Base-by-base conservation (phyloP, 345 rosid species). In the Euphorbia peplus region DNA sequence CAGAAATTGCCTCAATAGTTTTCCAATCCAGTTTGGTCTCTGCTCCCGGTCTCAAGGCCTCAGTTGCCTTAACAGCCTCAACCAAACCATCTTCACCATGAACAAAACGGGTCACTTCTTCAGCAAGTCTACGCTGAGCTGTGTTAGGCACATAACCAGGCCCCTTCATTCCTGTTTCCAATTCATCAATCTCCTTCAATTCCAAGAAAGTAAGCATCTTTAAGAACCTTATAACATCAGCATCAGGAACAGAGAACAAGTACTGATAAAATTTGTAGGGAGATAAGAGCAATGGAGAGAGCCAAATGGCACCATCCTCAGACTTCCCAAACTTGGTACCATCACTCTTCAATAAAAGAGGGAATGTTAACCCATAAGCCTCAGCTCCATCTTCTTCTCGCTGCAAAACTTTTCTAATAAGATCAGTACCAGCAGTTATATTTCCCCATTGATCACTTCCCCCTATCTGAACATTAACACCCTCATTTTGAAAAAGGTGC, bases 381-480 rank as follows among this genome's bases (percentile, higher is more conserved):
- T 54, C 72, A 42, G 57, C 69, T 77, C 87, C 84, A 74, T 88
- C 96, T 0, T 88, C 96, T 0, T 89, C 95, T 2, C 86, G 80
- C 66, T 88, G 97, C 63, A 85, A 71, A 67, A 84, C 87, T 80
- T 89, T 93, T 24, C 98, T 76, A 30, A 93, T 87, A 51, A 93
- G 83, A 59, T 91, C 98, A 29, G 95, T 91, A 60, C 97, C 97
- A 21, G 98, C 96, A 65, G 91, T 89, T 18, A 93, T 89, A 72
- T 93, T 93, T 0, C 98, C 98, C 98, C 98, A 93, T 42, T 91
- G 97, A 72, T 91, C 98, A 84, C 98, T 93, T 14, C 98, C 98
- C 19, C 98, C 98, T 68, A 93, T 91, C 70, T 93, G 96, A 71
- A 89, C 96, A 83, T 77, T 91, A 60, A 93, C 79, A 67, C 91